Conservation (phyloP, 2,329 filamentous ascomycete genomes). For the Alternaria panax region DNA sequence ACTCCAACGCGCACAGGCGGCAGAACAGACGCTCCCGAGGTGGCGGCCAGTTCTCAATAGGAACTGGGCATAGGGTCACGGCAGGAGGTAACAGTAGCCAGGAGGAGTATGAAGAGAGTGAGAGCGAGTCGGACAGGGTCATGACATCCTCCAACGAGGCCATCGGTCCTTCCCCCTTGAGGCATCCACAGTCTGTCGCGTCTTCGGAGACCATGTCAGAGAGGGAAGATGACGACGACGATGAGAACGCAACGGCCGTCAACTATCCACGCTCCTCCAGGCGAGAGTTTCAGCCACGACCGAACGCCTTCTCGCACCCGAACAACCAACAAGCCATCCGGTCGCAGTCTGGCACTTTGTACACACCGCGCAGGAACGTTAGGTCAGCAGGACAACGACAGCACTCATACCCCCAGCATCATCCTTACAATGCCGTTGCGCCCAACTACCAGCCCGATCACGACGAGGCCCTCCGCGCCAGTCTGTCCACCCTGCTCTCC, state of each 20-base stretch:
- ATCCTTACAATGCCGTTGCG: constrained; percentile 72
- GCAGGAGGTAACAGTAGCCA: constrained; percentile 78
- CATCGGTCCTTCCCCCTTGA: constrained; percentile 50
- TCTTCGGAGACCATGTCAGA: constrained; percentile 50
- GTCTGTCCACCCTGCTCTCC: constrained; percentile 93
- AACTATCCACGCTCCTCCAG: constrained; percentile 66
- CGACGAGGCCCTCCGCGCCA: constrained; percentile 89
- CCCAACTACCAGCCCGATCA: constrained; percentile 84
- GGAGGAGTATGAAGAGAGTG: constrained; percentile 93
- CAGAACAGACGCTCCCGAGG: constrained; percentile 54
- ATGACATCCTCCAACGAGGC: constrained; percentile 71
- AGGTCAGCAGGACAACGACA: constrained; percentile 47
- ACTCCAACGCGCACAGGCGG: constrained; percentile 68
- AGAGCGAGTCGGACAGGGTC: constrained; percentile 82
- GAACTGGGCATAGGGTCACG: constrained; percentile 51
- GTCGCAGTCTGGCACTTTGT: constrained; percentile 56
- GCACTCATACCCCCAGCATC: constrained; percentile 58
- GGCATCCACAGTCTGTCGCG: constrained; percentile 41
- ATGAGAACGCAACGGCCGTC: constrained; percentile 84
- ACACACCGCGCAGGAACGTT: constrained; percentile 51
- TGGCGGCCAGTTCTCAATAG: constrained; percentile 42
- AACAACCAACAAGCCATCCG: constrained; percentile 58
- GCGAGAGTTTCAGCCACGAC: constrained; percentile 78
- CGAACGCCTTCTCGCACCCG: constrained; percentile 90
- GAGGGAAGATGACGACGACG: constrained; percentile 52